Base-by-base conservation (phyloP, 129 eudicot species). In the Escallonia rubra region DNA sequence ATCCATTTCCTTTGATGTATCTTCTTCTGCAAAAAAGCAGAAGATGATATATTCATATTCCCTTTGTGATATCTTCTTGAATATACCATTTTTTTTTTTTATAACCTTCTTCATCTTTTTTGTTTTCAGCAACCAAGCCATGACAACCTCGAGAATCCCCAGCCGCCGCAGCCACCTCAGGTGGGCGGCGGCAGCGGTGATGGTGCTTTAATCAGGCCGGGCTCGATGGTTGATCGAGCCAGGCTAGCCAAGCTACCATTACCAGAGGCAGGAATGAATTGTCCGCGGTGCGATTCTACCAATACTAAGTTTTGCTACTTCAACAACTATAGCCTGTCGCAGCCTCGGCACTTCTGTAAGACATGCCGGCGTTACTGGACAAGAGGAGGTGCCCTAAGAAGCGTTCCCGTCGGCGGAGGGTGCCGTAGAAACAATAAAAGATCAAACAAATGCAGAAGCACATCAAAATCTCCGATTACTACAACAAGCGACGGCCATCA, bases 291-390 rank as follows among this genome's bases (percentile, higher is more conserved):
- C 12, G 88, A 86, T 62, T 86, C 92, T 10, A 86, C 92, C 61
- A 83, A 86, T 51, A 86, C 92, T 0, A 86, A 86, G 68, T 86
- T 86, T 59, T 86, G 92, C 74, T 86, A 86, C 83, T 86, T 82
- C 78, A 86, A 86, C 74, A 86, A 86, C 88, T 86, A 86, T 52
- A 86, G 76, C 82, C 92, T 82, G 47, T 57, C 86, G 6, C 92
- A 86, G 38, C 92, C 92, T 4, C 66, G 92, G 3, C 92, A 86
- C 88, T 86, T 86, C 70, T 86, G 92, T 77, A 86, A 86, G 86
- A 74, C 88, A 3, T 86, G 92, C 12, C 80, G 92, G 23, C 79
- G 92, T 23, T 86, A 86, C 41, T 86, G 92, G 92, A 86, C 92
- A 7, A 56, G 88, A 65, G 92, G 92, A 0, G 92, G 92, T 3